These are phyloP conservation scores for Aspergillus ochraceus DNA, from an alignment of 2,329 filamentous ascomycete genomes.

Conservation along the genomic window DNA sequence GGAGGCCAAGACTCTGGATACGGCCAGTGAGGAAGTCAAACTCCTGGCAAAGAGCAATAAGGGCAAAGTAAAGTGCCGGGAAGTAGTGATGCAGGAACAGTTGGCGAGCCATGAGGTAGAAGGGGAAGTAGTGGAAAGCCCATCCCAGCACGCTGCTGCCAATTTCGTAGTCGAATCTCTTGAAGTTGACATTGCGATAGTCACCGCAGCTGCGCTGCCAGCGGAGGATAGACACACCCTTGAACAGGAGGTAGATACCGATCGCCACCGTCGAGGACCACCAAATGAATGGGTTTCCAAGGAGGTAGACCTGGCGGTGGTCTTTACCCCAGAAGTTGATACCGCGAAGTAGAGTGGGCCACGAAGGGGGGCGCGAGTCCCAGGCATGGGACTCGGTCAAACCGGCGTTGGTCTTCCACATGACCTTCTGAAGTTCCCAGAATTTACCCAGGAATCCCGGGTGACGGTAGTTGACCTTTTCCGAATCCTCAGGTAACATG, in stretches of 20 bases:
- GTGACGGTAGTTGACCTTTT: slow-evolving; percentile 94
- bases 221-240: slow-evolving; percentile 79
- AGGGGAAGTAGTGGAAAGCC: slow-evolving; percentile 98
- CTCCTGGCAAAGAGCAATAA: slow-evolving; percentile 83
- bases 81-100: slow-evolving; percentile 99
- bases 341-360: slow-evolving; percentile 87
- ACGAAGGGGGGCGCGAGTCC: slow-evolving; percentile 92
- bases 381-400: slow-evolving; percentile 95
- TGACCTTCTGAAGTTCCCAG: slow-evolving; percentile 93
- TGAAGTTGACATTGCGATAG: slow-evolving; percentile 79
- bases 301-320: slow-evolving; percentile 91
- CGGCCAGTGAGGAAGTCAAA: slow-evolving; percentile 83
- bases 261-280: slow-evolving; percentile 82
- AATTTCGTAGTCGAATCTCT: slow-evolving; percentile 97
- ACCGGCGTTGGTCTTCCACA: slow-evolving; percentile 98
- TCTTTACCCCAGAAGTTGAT: slow-evolving; percentile 99
- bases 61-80: slow-evolving; percentile 91
- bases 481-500: slow-evolving; percentile 68
- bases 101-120: slow-evolving; percentile 97
- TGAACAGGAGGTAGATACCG: slow-evolving; percentile 75
- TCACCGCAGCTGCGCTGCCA: slow-evolving; percentile 95
- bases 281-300: slow-evolving; percentile 95
- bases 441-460: slow-evolving; percentile 98
- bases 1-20: slow-evolving; percentile 66
- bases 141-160: slow-evolving; percentile 87